phyloP scores from a whole-genome alignment of 2,329 filamentous ascomycete genomes.

The Nemania sp. region DNA sequence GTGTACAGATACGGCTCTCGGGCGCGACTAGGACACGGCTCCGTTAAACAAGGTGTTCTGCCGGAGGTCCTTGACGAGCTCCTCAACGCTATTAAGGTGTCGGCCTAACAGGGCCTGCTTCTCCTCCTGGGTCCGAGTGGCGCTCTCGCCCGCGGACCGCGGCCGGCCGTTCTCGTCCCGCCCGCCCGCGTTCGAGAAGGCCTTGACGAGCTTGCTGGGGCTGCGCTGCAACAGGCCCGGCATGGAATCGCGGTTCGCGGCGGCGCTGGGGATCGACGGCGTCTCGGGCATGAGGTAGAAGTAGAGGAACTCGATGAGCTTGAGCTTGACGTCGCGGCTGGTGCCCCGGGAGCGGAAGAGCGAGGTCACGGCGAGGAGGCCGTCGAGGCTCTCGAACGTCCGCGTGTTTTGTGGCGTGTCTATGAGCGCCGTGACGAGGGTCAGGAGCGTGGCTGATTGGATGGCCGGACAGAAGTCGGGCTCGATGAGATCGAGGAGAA shows the following conservation, averaged over 20 bases:
- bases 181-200: slow-evolving; percentile 33
- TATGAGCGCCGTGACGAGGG: slow-evolving; percentile 86
- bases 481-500: slow-evolving; percentile 92
- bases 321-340: slow-evolving; percentile 86
- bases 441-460: slow-evolving; percentile 86
- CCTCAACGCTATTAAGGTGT: slow-evolving; percentile 81
- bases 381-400: slow-evolving; percentile 89
- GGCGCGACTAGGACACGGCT: slow-evolving; percentile 49
- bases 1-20: neutral
- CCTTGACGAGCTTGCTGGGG: slow-evolving; percentile 68
- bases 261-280: slow-evolving; percentile 58
- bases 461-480: slow-evolving; percentile 89
- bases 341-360: slow-evolving; percentile 90
- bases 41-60: slow-evolving; percentile 72
- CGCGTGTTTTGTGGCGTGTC: slow-evolving; percentile 87
- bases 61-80: slow-evolving; percentile 81
- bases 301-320: slow-evolving; percentile 96
- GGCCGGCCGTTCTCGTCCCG: slow-evolving; percentile 33
- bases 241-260: slow-evolving; percentile 49
- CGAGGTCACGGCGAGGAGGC: slow-evolving; percentile 86
- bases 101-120: slow-evolving; percentile 79
- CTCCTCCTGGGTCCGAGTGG: slow-evolving; percentile 73
- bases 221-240: slow-evolving; percentile 65
- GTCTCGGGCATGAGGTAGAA: slow-evolving; percentile 98
- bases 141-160: slow-evolving; percentile 45